Evolutionary conservation across 129 eudicot genomes (phyloP), one percentile per base, ranked within the genome.

Genomic region (Rutidosis leptorrhynchoides): DNA sequence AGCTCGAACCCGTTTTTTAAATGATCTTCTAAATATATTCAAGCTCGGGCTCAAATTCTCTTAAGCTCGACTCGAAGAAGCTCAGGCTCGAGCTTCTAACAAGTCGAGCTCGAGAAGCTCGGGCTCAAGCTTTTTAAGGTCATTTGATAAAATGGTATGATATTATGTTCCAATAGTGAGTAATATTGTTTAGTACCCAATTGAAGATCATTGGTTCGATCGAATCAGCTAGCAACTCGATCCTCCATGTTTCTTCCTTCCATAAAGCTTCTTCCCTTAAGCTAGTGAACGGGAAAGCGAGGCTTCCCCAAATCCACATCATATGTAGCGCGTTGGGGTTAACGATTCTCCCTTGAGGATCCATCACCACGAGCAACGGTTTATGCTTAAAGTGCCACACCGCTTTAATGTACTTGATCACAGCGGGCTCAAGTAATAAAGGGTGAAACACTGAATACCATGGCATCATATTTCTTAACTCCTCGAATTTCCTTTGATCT

Each of bases 271-370:
- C 85, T 75, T 89, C 99, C 68, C 81, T 82, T 5, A 46, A 21
- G 77, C 77, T 82, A 1, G 95, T 82, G 74, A 93, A 93, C 7
- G 80, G 95, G 84, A 79, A 89, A 68, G 85, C 97, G 58, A 68
- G 15, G 56, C 85, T 71, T 15, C 93, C 99, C 99, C 99, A 94
- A 67, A 94, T 94, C 97, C 93, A 89, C 84, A 89, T 82, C 98
- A 88, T 85, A 40, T 89, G 87, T 32, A 85, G 65, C 0, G 96
- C 92, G 52, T 93, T 83, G 6, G 58, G 70, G 78, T 86, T 86
- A 10, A 85, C 83, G 7, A 82, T 84, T 69, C 71, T 77, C 17
- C 99, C 97, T 25, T 82, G 93, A 21, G 95, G 95, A 69, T 89
- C 97, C 78, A 94, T 65, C 57, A 86, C 99, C 17, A 94, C 90